Percentiles rank a stretch among this genome's conserved stretches.
Conservation (phyloP, 306 rosid genomes). For the Cucurbita ficifolia region DNA sequence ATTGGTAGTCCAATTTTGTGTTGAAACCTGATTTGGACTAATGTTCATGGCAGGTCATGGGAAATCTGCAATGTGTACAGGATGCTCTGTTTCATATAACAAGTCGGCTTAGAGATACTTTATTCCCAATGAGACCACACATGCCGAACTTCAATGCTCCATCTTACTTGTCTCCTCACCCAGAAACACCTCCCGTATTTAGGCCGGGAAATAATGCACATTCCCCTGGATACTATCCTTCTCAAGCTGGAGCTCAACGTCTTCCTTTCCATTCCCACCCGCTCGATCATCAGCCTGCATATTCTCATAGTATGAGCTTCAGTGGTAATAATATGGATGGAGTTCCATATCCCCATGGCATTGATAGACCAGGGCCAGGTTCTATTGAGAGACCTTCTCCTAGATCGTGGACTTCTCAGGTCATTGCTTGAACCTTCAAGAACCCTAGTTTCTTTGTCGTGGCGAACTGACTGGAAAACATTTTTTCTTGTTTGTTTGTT, state of each 20-base stretch:
- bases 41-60: conserved; percentile 44
- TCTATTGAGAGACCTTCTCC: conserved; percentile 57
- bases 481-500: background rate
- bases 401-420: conserved; percentile 53
- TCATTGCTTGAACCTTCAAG: conserved; percentile 5
- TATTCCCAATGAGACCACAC: conserved; percentile 42
- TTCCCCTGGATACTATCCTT: conserved; percentile 50
- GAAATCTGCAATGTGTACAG: conserved; percentile 60
- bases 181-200: conserved; percentile 52
- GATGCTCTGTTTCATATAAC: conserved; percentile 86
- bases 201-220: conserved; percentile 52
- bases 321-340: conserved; percentile 46
- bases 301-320: conserved; percentile 34
- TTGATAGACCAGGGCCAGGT: conserved; percentile 25
- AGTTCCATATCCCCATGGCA: conserved; percentile 47
- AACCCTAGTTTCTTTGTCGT: background rate
- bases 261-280: conserved; percentile 35
- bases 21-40: background rate
- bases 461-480: background rate
- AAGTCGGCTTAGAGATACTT: conserved; percentile 61
- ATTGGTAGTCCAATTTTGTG: background rate
- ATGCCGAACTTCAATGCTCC: conserved; percentile 51
- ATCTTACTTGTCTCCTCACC: conserved; percentile 38
- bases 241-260: conserved; percentile 45
- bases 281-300: conserved; percentile 40